phyloP scores from a whole-genome alignment of 805 yeast genomes.

The Sugiyamaella marilandica region DNA sequence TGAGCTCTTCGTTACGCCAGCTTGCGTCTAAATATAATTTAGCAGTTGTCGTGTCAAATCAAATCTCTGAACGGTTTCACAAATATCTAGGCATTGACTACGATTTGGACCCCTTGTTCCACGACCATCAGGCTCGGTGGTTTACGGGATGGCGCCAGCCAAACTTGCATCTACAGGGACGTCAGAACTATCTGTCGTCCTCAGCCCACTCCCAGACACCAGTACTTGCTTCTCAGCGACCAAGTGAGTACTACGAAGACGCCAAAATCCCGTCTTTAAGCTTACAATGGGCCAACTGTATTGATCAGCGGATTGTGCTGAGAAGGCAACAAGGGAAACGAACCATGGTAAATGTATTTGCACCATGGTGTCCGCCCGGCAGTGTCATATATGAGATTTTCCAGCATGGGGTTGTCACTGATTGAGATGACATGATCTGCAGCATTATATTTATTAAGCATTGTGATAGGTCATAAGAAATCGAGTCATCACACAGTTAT shows the following conservation, averaged over 20 bases:
- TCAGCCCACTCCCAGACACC: not conserved
- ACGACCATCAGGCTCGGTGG: conserved; percentile 68
- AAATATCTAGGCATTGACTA: conserved; percentile 30
- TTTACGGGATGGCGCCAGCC: conserved; percentile 66
- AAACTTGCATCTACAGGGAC: not conserved
- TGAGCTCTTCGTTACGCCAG: conserved; percentile 45
- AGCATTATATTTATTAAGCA: too few relatives aligned
- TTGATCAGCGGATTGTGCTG: conserved; percentile 44
- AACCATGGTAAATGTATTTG: conserved; percentile 39
- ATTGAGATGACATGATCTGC: not conserved
- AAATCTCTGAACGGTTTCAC: conserved; percentile 59
- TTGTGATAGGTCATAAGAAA: too few relatives aligned
- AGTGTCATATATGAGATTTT: conserved; percentile 27
- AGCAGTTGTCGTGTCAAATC: conserved; percentile 72
- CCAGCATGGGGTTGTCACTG: not conserved
- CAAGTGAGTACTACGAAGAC: conserved; percentile 7
- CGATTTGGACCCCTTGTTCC: conserved; percentile 37
- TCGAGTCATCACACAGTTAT: not conserved
- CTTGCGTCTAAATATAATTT: conserved; percentile 46
- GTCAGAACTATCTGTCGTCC: not conserved
- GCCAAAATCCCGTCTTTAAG: conserved; percentile 52
- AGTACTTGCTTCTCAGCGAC: not conserved
- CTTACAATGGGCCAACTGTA: conserved; percentile 47
- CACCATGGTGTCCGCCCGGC: conserved; percentile 31
- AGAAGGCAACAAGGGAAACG: conserved; percentile 27